phyloP scores from a whole-genome alignment of 345 rosid genomes.

The Brassica juncea region DNA sequence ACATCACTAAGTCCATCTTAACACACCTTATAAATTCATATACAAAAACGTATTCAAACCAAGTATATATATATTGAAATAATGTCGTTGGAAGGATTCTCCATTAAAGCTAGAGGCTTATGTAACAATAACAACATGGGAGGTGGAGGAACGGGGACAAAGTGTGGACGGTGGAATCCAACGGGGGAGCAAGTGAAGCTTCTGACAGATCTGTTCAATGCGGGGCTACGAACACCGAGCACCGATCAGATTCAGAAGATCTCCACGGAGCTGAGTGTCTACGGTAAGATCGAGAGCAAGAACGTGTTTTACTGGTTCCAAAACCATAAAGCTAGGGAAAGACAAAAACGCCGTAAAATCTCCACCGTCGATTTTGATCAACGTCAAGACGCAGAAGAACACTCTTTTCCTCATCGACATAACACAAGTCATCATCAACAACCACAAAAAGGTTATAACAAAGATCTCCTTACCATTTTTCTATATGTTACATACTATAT shows the following conservation, averaged over 20 bases:
- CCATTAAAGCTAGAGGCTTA: slow-evolving; percentile 50
- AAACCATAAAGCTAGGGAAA: slow-evolving; percentile 93
- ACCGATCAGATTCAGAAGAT: slow-evolving; percentile 98
- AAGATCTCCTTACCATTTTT: neutral
- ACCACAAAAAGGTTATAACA: slow-evolving; percentile 22
- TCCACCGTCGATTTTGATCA: slow-evolving; percentile 49
- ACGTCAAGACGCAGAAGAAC: slow-evolving; percentile 17
- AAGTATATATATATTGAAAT: slow-evolving; percentile 8
- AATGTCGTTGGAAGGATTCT: slow-evolving; percentile 70
- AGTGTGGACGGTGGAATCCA: slow-evolving; percentile 97
- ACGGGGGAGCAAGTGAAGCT: slow-evolving; percentile 89
- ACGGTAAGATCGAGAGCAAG: slow-evolving; percentile 96
- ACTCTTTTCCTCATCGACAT: neutral
- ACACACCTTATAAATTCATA: slow-evolving; percentile 39
- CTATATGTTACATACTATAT: neutral
- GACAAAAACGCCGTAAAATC: slow-evolving; percentile 85
- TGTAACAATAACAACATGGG: slow-evolving; percentile 31
- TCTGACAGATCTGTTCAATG: slow-evolving; percentile 79
- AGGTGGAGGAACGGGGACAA: slow-evolving; percentile 63
- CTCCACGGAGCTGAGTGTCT: slow-evolving; percentile 78
- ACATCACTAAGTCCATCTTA: slow-evolving; percentile 30
- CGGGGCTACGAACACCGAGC: slow-evolving; percentile 93
- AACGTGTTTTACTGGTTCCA: slow-evolving; percentile 98
- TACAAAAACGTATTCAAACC: slow-evolving; percentile 8
- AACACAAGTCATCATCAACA: slow-evolving; percentile 5